phyloP scores from a whole-genome alignment of 768 basidiomycete species.

The Polyporus arcularius region DNA sequence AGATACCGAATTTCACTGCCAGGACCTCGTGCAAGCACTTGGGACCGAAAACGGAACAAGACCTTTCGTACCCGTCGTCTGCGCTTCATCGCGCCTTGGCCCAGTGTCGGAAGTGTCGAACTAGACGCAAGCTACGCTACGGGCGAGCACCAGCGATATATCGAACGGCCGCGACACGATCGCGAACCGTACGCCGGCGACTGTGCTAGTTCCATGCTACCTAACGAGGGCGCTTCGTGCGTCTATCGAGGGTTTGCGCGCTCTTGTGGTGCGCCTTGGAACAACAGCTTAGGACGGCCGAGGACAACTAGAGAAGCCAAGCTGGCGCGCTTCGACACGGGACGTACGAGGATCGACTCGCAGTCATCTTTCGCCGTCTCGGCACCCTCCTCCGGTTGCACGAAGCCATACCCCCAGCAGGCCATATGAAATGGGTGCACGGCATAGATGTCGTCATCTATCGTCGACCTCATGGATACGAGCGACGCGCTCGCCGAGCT shows the following conservation, averaged over 20 bases:
- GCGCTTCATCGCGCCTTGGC: neutral
- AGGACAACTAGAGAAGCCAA: slow-evolving; percentile 2
- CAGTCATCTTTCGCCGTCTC: slow-evolving; percentile 10
- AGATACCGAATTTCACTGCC: neutral
- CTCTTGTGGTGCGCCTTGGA: slow-evolving; percentile 8
- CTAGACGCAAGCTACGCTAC: neutral
- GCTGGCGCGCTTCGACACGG: slow-evolving; percentile 15
- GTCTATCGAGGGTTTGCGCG: slow-evolving; percentile 17
- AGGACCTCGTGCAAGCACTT: neutral
- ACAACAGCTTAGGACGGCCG: slow-evolving; percentile 11
- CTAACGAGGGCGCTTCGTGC: slow-evolving; percentile 17
- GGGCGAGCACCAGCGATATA: neutral
- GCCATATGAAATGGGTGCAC: slow-evolving; percentile 4
- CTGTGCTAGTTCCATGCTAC: slow-evolving; percentile 7
- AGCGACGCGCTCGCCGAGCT: neutral
- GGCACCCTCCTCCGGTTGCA: slow-evolving; percentile 11
- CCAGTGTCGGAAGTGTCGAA: neutral
- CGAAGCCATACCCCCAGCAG: slow-evolving; percentile 6
- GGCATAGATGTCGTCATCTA: neutral
- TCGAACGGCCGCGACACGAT: neutral
- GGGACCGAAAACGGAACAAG: neutral
- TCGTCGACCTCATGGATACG: neutral
- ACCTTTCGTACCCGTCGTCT: neutral
- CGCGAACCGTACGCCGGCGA: slow-evolving; percentile 3
- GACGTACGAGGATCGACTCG: slow-evolving; percentile 15